Evolutionary conservation across 805 yeast species (phyloP).

Genomic region (Candida verbasci): DNA sequence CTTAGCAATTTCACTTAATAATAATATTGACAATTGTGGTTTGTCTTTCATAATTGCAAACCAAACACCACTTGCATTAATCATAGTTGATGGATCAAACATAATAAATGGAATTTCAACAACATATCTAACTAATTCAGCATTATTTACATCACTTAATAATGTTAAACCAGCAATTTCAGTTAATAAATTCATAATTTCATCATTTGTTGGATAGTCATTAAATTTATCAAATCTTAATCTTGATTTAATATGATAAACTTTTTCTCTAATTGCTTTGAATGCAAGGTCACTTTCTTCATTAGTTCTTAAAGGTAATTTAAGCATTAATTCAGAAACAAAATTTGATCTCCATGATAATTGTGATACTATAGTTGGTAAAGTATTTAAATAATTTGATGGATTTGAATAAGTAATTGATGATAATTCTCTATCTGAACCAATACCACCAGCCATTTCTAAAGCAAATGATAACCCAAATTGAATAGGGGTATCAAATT

Average conservation of each 20-base stretch:
- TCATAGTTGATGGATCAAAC: conserved; percentile 57
- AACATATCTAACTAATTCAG: conserved; percentile 46
- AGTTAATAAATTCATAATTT: conserved; percentile 42
- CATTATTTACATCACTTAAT: conserved; percentile 33
- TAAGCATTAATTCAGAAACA: conserved; percentile 28
- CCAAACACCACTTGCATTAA: conserved; percentile 75
- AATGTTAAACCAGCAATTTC: conserved; percentile 36
- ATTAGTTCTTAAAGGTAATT: conserved; percentile 11
- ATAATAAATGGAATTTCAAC: conserved; percentile 68
- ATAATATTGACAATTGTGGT: conserved; percentile 50
- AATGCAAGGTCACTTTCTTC: conserved; percentile 26
- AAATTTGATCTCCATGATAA: conserved; percentile 63
- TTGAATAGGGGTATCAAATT: conserved; percentile 37
- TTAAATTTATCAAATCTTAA: conserved; percentile 3
- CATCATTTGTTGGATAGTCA: conserved; percentile 12
- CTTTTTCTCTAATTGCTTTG: conserved; percentile 22
- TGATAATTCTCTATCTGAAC: conserved; percentile 65
- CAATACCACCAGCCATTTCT: conserved; percentile 74
- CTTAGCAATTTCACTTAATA: conserved; percentile 64
- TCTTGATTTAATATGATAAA: conserved; percentile 13
- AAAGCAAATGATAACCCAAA: conserved; percentile 89
- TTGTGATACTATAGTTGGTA: conserved; percentile 72
- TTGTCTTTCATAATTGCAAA: conserved; percentile 67
- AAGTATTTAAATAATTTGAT: conserved; percentile 44
- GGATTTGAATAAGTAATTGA: conserved; percentile 37